phyloP scores from a whole-genome alignment of 495 filamentous ascomycete species.

The Tricharina praecox region DNA sequence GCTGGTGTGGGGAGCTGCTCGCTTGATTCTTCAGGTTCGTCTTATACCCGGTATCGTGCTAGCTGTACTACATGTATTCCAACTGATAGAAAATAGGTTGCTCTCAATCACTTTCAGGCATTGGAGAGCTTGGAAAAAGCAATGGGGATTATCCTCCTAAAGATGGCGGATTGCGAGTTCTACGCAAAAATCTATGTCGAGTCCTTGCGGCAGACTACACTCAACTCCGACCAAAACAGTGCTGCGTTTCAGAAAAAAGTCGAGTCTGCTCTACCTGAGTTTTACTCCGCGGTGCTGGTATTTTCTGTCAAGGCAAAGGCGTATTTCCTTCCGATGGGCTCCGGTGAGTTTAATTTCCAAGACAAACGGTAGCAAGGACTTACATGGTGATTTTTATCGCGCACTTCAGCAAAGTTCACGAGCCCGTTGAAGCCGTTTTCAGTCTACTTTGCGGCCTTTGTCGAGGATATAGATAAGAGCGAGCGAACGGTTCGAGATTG shows the following conservation, averaged over 20 bases:
- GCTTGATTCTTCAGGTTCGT: slow-evolving; percentile 9
- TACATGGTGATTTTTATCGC: neutral
- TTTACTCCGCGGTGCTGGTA: slow-evolving; percentile 5
- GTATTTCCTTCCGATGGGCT: slow-evolving; percentile 3
- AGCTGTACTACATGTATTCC: neutral
- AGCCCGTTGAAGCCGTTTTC: neutral
- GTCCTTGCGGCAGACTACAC: neutral
- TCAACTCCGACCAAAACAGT: neutral
- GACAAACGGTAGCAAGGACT: neutral
- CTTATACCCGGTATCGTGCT: neutral
- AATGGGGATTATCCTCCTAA: slow-evolving; percentile 7
- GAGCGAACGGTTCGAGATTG: neutral
- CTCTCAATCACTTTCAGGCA: slow-evolving; percentile 13
- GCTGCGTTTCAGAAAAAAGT: neutral
- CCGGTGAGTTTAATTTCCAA: neutral
- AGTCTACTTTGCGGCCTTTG: neutral
- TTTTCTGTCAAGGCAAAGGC: slow-evolving; percentile 11
- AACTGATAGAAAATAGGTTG: slow-evolving; percentile 1
- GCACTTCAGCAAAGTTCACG: neutral
- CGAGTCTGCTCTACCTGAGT: slow-evolving; percentile 4
- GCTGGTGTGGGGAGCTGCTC: slow-evolving; percentile 11
- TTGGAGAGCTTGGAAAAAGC: slow-evolving; percentile 5
- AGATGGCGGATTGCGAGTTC: slow-evolving; percentile 9
- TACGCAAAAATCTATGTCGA: slow-evolving; percentile 7
- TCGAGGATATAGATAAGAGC: neutral